These are phyloP conservation scores for Bacidia gigantensis DNA, from an alignment of 495 filamentous ascomycete genomes.

Conservation along the genomic window DNA sequence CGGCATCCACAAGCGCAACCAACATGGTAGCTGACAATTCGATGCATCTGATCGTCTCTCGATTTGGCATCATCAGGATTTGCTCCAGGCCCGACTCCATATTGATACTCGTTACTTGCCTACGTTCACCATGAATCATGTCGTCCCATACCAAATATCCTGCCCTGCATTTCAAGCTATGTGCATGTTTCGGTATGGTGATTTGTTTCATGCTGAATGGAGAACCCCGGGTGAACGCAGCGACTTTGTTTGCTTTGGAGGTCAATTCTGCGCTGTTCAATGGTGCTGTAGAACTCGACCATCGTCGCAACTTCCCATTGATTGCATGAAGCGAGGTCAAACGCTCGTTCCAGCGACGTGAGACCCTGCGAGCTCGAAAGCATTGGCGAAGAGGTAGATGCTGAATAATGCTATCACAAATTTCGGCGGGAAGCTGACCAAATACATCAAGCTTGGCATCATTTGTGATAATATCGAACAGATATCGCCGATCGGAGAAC, in stretches of 20 bases:
- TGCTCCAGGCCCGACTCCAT: background rate
- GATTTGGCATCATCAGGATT: background rate
- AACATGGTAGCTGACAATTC: background rate
- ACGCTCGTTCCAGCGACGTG: constrained; percentile 4
- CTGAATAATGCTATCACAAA: constrained; percentile 2
- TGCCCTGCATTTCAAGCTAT: background rate
- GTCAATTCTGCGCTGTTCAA: background rate
- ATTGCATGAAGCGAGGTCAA: constrained; percentile 7
- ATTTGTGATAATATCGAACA: background rate
- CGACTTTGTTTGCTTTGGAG: background rate
- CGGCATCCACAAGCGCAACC: background rate
- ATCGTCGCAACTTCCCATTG: background rate
- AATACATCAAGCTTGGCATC: constrained; percentile 7
- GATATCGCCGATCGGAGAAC: background rate
- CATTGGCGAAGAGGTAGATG: constrained; percentile 10
- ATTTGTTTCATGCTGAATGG: background rate
- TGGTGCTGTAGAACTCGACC: background rate
- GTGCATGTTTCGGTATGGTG: background rate
- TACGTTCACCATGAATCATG: background rate
- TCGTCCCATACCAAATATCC: background rate
- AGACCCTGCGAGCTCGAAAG: constrained; percentile 11
- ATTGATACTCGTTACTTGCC: background rate
- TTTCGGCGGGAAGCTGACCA: constrained; percentile 10
- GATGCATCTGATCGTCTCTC: background rate
- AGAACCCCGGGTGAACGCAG: background rate